Percentiles rank a stretch among this genome's conserved stretches.
These are phyloP conservation scores for Torulaspora microellipsoides DNA, from an alignment of 805 yeast genomes.

Conservation along the genomic window DNA sequence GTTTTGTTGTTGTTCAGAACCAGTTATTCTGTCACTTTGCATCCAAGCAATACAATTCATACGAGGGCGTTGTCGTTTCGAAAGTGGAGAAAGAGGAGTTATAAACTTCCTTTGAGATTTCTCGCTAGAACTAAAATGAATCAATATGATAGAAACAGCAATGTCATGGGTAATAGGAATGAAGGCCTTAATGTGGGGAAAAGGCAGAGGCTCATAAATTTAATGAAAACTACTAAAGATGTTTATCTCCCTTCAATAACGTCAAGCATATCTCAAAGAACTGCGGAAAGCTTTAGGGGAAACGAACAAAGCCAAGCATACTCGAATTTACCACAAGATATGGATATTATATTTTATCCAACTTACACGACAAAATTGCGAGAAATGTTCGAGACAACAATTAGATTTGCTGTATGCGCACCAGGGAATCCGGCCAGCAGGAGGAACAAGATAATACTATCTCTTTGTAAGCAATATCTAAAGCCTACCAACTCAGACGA, in stretches of 20 bases:
- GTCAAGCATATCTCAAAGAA: constrained; percentile 45
- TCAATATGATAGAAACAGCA: constrained; percentile 7
- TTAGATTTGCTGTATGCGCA: constrained; percentile 66
- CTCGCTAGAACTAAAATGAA: constrained; percentile 8
- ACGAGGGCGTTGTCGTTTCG: constrained; percentile 19
- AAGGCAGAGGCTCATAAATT: constrained; percentile 45
- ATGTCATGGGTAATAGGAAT: constrained; percentile 1
- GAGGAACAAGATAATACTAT: constrained; percentile 62
- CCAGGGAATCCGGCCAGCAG: constrained; percentile 63
- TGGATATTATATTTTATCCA: constrained; percentile 57
- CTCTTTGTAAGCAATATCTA: constrained; percentile 57
- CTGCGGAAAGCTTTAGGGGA: constrained; percentile 40
- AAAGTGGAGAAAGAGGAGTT: constrained; percentile 16
- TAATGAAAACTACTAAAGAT: constrained; percentile 53
- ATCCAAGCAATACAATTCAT: constrained; percentile 6
- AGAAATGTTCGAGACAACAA: constrained; percentile 46
- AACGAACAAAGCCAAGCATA: constrained; percentile 23
- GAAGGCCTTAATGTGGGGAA: constrained; percentile 21
- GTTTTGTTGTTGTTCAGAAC: constrained; percentile 20
- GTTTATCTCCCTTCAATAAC: constrained; percentile 51
- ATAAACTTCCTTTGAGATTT: constrained; percentile 10
- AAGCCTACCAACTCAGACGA: constrained; percentile 13
- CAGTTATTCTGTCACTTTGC: constrained; percentile 5
- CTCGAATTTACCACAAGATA: constrained; percentile 46
- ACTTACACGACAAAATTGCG: constrained; percentile 43